Evolutionary conservation across 768 basidiomycete genomes (phyloP), one percentile per base, ranked within the genome.

Genomic region (Tremella mesenterica): DNA sequence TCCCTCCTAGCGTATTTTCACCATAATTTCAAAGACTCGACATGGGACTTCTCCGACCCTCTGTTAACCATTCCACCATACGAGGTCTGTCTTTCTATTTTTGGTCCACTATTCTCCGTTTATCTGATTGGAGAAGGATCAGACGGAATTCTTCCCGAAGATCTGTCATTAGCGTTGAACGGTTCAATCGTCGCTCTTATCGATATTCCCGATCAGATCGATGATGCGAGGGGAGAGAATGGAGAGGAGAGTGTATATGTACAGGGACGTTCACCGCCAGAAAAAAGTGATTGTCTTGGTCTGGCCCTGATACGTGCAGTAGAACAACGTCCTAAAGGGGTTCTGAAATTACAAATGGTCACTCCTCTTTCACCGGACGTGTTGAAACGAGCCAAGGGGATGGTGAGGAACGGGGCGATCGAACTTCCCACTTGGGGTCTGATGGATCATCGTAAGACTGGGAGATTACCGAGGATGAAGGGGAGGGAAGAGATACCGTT

Each of bases 391-490:
- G 57, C 47, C 12, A 65, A 46, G 21, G 57, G 52, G 13, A 48
- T 93, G 2, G 82, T 93, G 43, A 90, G 86, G 70, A 69, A 69
- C 46, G 91, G 91, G 7, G 88, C 90, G 67, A 76, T 91, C 63
- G 89, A 92, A 70, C 73, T 95, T 0, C 91, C 91, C 0, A 76
- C 90, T 0, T 85, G 85, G 82, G 89, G 85, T 0, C 81, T 89
- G 83, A 75, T 95, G 46, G 89, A 92, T 70, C 60, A 65, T 10
- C 21, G 10, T 5, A n/a, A n/a, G n/a, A 76, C 79, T 6, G 77
- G 72, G 2, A 81, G 79, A 0, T 75, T 83, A 4, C 80, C 81
- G 4, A 79, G 79, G 0, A 70, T 36, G 10, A 44, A 76, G 14
- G 78, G 79, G 13, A 81, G 76, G 64, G 80, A 77, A 6, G 81